Base-by-base conservation (phyloP, 495 filamentous ascomycete genomes). In the Penicillium tannophilum region DNA sequence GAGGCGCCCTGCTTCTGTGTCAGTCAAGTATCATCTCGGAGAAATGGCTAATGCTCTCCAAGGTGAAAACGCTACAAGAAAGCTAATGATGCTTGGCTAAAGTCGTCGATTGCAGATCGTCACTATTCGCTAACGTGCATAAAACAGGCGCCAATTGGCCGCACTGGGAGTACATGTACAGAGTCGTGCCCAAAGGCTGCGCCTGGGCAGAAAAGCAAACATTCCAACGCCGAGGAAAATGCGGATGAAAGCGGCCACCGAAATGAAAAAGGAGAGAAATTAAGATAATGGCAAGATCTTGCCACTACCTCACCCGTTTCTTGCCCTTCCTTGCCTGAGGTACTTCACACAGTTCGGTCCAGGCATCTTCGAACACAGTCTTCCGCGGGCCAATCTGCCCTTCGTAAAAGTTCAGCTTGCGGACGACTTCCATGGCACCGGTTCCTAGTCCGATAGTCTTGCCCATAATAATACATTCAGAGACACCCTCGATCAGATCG, bases 391-490 rank as follows among this genome's bases (percentile, higher is more conserved):
- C 77, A n/a, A 91, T 77, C 65, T 89, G 82, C 24, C 83, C 79
- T 47, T 85, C 80, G 54, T 78, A 78, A 54, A 96, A 79, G 62
- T 86, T 86, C 64, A 98, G 70, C 59, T 83, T 78, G 55, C 92
- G 81, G 20, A 96, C 87, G 16, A 97, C 88, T 70, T 93, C 86
- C 82, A 97, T 91, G 8, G 92, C 90, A 2, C 94, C 94, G 0
- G 94, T 98, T 4, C 94, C 94, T 42, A 97, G 80, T 30, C 82
- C 84, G 80, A 98, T 91, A 33, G 85, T 90, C 82, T 97, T 92
- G 28, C 94, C 94, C 88, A 98, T 93, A 67, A 98, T 98, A 68
- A 98, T 98, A 74, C 92, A 96, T 75, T 98, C 94, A 28, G 86
- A 91, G 9, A 98, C 94, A 60, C 94, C 94, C 70, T 94, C 90